phyloP scores from a whole-genome alignment of 495 filamentous ascomycete species.

The Chaetomidium leptoderma region DNA sequence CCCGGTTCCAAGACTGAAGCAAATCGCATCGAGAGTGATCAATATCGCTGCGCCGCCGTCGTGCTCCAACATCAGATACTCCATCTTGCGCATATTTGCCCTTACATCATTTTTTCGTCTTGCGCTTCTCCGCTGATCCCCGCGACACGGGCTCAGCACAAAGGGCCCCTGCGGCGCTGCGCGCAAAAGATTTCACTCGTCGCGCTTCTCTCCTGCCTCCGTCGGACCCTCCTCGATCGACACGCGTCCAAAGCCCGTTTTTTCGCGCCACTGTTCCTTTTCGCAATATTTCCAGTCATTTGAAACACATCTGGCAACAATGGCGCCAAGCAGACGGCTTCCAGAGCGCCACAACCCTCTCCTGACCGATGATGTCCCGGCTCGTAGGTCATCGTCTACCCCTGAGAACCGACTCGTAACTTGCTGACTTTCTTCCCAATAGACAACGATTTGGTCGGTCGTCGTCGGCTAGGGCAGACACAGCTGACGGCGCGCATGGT shows the following conservation, averaged over 20 bases:
- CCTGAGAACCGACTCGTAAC: conserved; percentile 34
- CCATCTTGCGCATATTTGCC: not conserved
- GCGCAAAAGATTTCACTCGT: conserved; percentile 30
- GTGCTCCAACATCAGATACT: conserved; percentile 8
- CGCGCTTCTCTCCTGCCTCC: conserved; percentile 8
- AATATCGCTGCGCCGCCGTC: not conserved
- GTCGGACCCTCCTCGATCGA: not conserved
- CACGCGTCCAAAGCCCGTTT: not conserved
- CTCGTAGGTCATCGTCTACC: conserved; percentile 42
- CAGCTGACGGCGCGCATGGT: conserved; percentile 74
- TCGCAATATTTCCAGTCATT: not conserved
- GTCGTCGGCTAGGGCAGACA: conserved; percentile 87
- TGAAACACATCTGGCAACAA: conserved; percentile 26
- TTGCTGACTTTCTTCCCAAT: conserved; percentile 18
- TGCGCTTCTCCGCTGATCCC: not conserved
- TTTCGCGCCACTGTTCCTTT: not conserved
- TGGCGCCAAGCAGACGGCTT: conserved; percentile 58
- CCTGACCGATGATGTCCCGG: conserved; percentile 66
- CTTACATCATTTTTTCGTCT: conserved; percentile 2
- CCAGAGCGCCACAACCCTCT: conserved; percentile 73
- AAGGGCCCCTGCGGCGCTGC: too few species aligned
- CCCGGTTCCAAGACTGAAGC: conserved; percentile 17
- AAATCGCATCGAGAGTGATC: conserved; percentile 25
- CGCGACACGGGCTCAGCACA: conserved; percentile 12
- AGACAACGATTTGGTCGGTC: conserved; percentile 80